phyloP scores from a whole-genome alignment of 2,329 filamentous ascomycete species.

The Penicillium carneum region DNA sequence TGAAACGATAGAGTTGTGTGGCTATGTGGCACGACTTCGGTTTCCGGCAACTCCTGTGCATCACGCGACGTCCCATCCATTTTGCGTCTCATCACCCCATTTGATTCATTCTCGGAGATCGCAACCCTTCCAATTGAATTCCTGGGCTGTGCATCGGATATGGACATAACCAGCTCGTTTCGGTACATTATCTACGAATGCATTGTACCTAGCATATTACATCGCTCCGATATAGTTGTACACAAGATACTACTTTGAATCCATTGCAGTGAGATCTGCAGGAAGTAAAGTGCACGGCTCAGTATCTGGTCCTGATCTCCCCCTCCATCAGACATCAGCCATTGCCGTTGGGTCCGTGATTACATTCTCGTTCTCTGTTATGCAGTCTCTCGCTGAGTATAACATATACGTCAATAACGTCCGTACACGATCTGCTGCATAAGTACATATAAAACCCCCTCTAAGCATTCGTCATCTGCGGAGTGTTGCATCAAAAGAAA shows the following conservation, averaged over 20 bases:
- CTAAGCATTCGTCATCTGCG: conserved; percentile 21
- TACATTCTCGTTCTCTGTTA: conserved; percentile 9
- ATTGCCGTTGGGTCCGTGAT: conserved; percentile 15
- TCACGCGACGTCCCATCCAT: conserved; percentile 16
- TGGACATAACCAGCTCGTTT: not conserved
- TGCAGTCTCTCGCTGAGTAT: conserved; percentile 15
- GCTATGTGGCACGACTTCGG: conserved; percentile 23
- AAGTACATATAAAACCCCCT: not conserved
- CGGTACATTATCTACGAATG: not conserved
- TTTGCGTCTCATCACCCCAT: conserved; percentile 9
- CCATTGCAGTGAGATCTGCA: conserved; percentile 16
- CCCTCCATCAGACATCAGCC: conserved; percentile 26
- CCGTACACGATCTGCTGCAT: not conserved
- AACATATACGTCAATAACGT: conserved; percentile 5
- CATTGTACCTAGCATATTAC: conserved; percentile 18
- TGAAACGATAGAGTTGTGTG: conserved; percentile 16
- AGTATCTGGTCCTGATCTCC: conserved; percentile 23
- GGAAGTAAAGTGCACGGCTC: conserved; percentile 28
- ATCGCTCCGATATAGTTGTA: not conserved
- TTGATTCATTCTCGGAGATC: not conserved
- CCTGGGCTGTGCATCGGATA: not conserved
- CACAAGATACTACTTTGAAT: not conserved
- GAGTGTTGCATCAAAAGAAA: conserved; percentile 8
- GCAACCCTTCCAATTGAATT: conserved; percentile 9
- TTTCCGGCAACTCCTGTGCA: conserved; percentile 19